Evolutionary conservation across 192 early-diverging fungal species (phyloP), one percentile per base, ranked within the genome.

Genomic region (Phlyctochytrium planicorne): DNA sequence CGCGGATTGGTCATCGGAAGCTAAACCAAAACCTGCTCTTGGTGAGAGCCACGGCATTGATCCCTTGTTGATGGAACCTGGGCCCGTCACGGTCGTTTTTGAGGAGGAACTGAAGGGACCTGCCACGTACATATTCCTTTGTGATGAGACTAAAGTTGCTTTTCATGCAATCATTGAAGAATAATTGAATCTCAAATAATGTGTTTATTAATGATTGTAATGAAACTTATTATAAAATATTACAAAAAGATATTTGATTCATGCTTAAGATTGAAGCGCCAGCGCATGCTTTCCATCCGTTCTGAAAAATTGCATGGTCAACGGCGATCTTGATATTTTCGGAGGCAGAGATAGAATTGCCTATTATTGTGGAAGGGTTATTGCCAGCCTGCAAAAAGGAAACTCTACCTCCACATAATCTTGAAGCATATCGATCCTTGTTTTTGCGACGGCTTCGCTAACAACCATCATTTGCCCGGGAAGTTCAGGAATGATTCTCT

Each of bases 381-480:
- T 53, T 53, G 30, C 30, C 2, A 10, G 12, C 30, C 24, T 27
- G 36, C 23, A 30, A 77, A 57, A 47, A n/a, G 2, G 27, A 57
- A 33, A n/a, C 30, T 53, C 50, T 70, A 81, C 84, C 67, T 77
- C 63, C 0, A 82, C 64, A 62, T 85, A 85, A 20, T 40, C 60
- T 60, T 85, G 84, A 62, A 85, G 59, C 55, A 34, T 53, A 3
- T 24, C 30, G 30, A 84, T 72, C 30, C 84, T 52, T 23, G 47
- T 57, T 53, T 73, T 69, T 30, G 84, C 84, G 6, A 76, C 78
- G 1, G 77, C 76, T 57, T 85, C 84, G 34, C 76, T 80, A 12
- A 85, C 84, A 71, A 78, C 79, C 84, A 85, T 85, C 79, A 84
- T 84, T 59, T 85, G 84, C 17, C 70, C 75, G 1, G 84, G 84